phyloP scores from a whole-genome alignment of 2,329 filamentous ascomycete genomes.

The Chlorencoelia australis region DNA sequence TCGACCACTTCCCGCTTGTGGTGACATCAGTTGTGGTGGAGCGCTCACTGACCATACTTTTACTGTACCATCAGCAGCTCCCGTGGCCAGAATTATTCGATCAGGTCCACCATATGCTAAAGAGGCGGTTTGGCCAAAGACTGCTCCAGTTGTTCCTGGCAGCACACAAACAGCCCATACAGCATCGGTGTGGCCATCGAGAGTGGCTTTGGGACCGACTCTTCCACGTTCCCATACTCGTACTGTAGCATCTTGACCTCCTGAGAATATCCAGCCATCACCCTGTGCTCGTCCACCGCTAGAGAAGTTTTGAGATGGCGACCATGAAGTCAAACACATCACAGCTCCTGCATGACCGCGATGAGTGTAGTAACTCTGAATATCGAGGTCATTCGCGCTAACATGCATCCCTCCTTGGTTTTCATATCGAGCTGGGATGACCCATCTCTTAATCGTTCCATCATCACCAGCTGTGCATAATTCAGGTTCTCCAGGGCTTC shows the following conservation, averaged over 20 bases:
- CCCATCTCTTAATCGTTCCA: constrained; percentile 92
- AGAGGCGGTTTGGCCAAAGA: constrained; percentile 63
- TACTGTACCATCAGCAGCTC: constrained; percentile 81
- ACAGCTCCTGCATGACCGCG: constrained; percentile 88
- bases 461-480: constrained; percentile 95
- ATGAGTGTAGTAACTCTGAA: constrained; percentile 89
- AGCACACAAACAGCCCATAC: constrained; percentile 94
- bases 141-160: constrained; percentile 66
- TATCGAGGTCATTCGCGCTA: constrained; percentile 64
- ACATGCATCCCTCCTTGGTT: constrained; percentile 39
- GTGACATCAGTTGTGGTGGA: constrained; percentile 75
- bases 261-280: constrained; percentile 97
- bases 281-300: constrained; percentile 80
- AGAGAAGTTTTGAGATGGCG: constrained; percentile 76
- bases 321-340: constrained; percentile 77
- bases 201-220: constrained; percentile 87
- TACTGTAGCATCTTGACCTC: constrained; percentile 86
- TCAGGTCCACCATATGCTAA: constrained; percentile 74
- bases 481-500: constrained; percentile 89
- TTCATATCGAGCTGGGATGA: constrained; percentile 75
- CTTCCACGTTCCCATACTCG: constrained; percentile 92
- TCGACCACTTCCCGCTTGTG: constrained; percentile 56
- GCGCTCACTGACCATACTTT: constrained; percentile 92
- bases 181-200: constrained; percentile 90
- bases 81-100: constrained; percentile 81